Base-by-base conservation (phyloP, 441 rosid species). In the Omphalea diandra region DNA sequence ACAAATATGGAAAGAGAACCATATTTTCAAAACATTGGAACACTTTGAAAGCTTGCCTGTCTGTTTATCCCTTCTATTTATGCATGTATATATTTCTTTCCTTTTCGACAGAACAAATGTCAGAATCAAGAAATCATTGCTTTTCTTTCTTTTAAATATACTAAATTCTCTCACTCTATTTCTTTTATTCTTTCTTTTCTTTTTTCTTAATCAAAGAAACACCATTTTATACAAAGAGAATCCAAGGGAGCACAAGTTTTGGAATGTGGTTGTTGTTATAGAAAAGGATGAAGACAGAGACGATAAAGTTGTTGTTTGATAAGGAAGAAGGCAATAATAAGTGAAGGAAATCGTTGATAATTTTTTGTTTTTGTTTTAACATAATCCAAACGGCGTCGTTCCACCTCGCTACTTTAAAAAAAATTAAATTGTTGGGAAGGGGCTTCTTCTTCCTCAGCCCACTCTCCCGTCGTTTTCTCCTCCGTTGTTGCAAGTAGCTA, bases 321-420 rank as follows among this genome's bases (percentile, higher is more conserved):
- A 76, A 1, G 26, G 82, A 8, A 31, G 71, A n/a, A n/a, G n/a
- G 36, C 58, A 75, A 60, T 31, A 69, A 75, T 54, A 78, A 77
- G 77, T 76, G 5, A 81, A 79, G 78, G 88, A 76, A 31, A 79
- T 75, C 58, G 80, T 35, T 8, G 84, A 74, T 54, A 76, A 67
- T 40, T n/a, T n/a, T n/a, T n/a, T n/a, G n/a, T n/a, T n/a, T n/a
- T n/a, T n/a, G n/a, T n/a, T n/a, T n/a, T n/a, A n/a, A n/a, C n/a
- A n/a, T n/a, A n/a, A n/a, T n/a, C n/a, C n/a, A n/a, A n/a, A n/a
- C n/a, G n/a, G n/a, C n/a, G n/a, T n/a, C n/a, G n/a, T n/a, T n/a
- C n/a, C n/a, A n/a, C n/a, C n/a, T n/a, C n/a, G n/a, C n/a, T n/a
- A n/a, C n/a, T n/a, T n/a, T n/a, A n/a, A n/a, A n/a, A n/a, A n/a